phyloP scores from a whole-genome alignment of 352 stramenopile genomes.

The Pythium myriotylum region DNA sequence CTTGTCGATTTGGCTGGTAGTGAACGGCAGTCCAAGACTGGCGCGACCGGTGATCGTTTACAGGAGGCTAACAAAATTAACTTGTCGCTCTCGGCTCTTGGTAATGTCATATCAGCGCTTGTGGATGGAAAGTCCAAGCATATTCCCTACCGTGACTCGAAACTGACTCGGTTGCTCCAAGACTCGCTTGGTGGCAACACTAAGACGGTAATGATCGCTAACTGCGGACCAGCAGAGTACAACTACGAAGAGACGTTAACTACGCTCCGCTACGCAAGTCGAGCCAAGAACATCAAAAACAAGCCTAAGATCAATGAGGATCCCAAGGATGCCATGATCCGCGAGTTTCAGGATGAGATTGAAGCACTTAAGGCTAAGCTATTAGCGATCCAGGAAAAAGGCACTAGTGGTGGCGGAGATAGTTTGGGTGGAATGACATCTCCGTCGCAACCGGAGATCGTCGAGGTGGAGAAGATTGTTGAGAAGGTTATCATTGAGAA shows the following conservation, averaged over 20 bases:
- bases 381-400: constrained; percentile 52
- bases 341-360: constrained; percentile 97
- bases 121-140: constrained; percentile 87
- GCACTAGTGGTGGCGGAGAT: constrained; percentile 7
- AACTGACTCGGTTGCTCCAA: constrained; percentile 97
- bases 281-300: constrained; percentile 99
- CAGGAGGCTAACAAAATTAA: constrained; percentile 87
- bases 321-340: constrained; percentile 97
- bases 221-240: constrained; percentile 96
- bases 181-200: constrained; percentile 97
- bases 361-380: constrained; percentile 89
- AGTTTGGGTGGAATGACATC: not conserved
- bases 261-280: constrained; percentile 95
- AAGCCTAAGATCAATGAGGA: constrained; percentile 99
- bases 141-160: constrained; percentile 95
- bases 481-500: constrained; percentile 86
- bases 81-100: constrained; percentile 68
- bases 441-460: constrained; percentile 39
- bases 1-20: constrained; percentile 85
- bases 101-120: constrained; percentile 87
- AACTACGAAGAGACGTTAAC: constrained; percentile 97
- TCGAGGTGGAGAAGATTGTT: constrained; percentile 85
- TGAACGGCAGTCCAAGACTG: constrained; percentile 77
- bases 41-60: constrained; percentile 65
- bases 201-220: constrained; percentile 98